Conservation (phyloP, 2,329 filamentous ascomycete species). For the Uncinocarpus reesii region DNA sequence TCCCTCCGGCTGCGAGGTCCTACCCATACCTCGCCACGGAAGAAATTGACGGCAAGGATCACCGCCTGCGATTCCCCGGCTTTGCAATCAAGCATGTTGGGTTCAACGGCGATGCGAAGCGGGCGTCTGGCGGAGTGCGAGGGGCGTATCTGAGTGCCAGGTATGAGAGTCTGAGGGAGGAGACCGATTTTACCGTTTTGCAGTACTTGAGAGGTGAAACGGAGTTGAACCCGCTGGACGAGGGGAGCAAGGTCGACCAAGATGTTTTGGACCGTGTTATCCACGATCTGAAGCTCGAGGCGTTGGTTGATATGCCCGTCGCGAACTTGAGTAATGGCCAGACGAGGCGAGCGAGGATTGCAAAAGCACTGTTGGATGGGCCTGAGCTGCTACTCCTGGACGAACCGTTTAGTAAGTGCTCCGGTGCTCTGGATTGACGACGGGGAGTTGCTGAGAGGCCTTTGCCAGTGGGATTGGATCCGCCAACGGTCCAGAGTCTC, state of each 20-base stretch:
- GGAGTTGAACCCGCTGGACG: conserved; percentile 62
- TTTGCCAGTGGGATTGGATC: conserved; percentile 70
- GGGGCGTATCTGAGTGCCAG: conserved; percentile 78
- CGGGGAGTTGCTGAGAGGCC: conserved; percentile 6
- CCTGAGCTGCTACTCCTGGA: conserved; percentile 80
- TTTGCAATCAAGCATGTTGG: conserved; percentile 80
- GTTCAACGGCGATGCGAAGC: conserved; percentile 63
- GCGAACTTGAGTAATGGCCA: conserved; percentile 91
- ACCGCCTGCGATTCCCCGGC: conserved; percentile 47
- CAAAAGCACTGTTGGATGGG: conserved; percentile 64
- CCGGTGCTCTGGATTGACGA: background rate
- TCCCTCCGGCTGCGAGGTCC: conserved; percentile 63
- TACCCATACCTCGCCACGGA: conserved; percentile 67
- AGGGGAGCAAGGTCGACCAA: conserved; percentile 39
- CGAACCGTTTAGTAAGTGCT: conserved; percentile 65
- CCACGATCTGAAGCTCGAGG: conserved; percentile 55
- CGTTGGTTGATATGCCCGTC: conserved; percentile 69
- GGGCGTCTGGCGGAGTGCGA: conserved; percentile 36
- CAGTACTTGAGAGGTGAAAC: conserved; percentile 77
- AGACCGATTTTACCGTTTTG: conserved; percentile 72
- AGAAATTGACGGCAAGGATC: conserved; percentile 44
- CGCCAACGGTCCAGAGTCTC: conserved; percentile 62
- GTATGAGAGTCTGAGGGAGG: conserved; percentile 79
- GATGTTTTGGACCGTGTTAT: conserved; percentile 53
- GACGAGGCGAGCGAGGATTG: conserved; percentile 75